Percentiles rank a stretch among this genome's conserved stretches.
Evolutionary conservation across 805 yeast species (phyloP).

Genomic region (Pichia cephalocereana): DNA sequence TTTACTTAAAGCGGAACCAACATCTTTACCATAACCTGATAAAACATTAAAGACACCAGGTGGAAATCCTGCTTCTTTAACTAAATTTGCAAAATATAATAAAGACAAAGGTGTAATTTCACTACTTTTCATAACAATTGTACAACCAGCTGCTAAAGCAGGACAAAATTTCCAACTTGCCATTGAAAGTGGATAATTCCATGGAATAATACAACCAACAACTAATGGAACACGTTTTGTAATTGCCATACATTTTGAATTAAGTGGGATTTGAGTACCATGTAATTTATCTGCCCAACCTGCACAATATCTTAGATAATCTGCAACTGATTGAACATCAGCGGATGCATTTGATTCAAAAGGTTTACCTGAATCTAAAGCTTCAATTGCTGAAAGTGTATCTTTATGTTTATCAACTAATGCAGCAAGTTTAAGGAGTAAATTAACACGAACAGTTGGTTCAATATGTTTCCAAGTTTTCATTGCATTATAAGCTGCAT

Average conservation of each 20-base stretch:
- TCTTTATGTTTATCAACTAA: slow-evolving; percentile 41
- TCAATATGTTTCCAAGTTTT: slow-evolving; percentile 36
- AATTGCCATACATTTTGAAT: slow-evolving; percentile 47
- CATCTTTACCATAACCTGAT: slow-evolving; percentile 59
- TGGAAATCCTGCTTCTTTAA: slow-evolving; percentile 63
- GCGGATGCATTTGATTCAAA: slow-evolving; percentile 36
- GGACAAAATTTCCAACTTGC: slow-evolving; percentile 79
- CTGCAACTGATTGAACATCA: slow-evolving; percentile 40
- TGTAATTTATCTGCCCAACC: slow-evolving; percentile 53
- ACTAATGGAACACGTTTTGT: slow-evolving; percentile 61
- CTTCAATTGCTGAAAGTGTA: slow-evolving; percentile 41
- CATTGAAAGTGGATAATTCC: slow-evolving; percentile 68
- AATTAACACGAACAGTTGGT: slow-evolving; percentile 32
- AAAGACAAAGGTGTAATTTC: slow-evolving; percentile 70
- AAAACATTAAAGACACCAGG: slow-evolving; percentile 67
- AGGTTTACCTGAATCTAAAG: slow-evolving; percentile 51
- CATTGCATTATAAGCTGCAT: slow-evolving; percentile 40
- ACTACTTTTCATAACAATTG: slow-evolving; percentile 62
- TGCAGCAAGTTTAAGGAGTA: slow-evolving; percentile 40
- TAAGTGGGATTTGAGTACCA: slow-evolving; percentile 32
- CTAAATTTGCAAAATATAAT: slow-evolving; percentile 48
- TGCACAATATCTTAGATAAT: slow-evolving; percentile 43
- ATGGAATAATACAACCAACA: slow-evolving; percentile 61
- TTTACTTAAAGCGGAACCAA: slow-evolving; percentile 57
- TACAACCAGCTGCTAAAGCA: slow-evolving; percentile 74